Conservation (phyloP, 2,329 filamentous ascomycete genomes). For the Bisporella sp. region DNA sequence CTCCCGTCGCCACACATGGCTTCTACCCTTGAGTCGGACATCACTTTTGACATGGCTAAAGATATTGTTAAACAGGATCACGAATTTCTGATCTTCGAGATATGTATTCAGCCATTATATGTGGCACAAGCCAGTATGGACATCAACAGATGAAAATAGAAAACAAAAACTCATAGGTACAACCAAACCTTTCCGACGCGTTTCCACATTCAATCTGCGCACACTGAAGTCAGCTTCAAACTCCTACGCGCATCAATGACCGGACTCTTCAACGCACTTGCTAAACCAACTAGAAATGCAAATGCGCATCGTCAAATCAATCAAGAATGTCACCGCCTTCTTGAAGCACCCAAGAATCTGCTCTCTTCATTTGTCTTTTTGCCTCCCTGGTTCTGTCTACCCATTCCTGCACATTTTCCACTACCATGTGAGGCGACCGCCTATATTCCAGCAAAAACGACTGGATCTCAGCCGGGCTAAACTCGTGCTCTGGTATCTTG, state of each 20-base stretch:
- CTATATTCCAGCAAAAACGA: slow-evolving; percentile 6
- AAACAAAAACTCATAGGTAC: too few relatives aligned
- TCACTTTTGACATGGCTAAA: neutral
- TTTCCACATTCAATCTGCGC: too few relatives aligned
- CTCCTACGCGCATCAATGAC: too few relatives aligned
- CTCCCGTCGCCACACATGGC: neutral
- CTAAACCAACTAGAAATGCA: too few relatives aligned
- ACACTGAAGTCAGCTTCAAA: too few relatives aligned
- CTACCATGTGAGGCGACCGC: slow-evolving; percentile 1
- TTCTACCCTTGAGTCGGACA: neutral
- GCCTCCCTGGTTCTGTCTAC: slow-evolving; percentile 2
- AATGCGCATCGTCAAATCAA: slow-evolving; percentile 1
- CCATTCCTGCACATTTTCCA: slow-evolving; percentile 4
- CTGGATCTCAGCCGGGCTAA: slow-evolving; percentile 7
- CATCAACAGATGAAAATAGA: too few relatives aligned
- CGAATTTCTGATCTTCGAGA: neutral
- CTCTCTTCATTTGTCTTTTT: slow-evolving; percentile 7
- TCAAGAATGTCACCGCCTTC: slow-evolving; percentile 1
- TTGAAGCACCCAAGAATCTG: slow-evolving; percentile 5
- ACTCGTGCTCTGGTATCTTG: slow-evolving; percentile 6
- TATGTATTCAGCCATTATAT: too few relatives aligned
- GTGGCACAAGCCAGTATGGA: too few relatives aligned
- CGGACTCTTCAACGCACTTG: too few relatives aligned
- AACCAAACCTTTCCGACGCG: too few relatives aligned
- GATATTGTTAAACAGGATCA: neutral